Evolutionary conservation across 345 rosid species (phyloP), one percentile per base, ranked within the genome.

Genomic region (Brassica cretica): DNA sequence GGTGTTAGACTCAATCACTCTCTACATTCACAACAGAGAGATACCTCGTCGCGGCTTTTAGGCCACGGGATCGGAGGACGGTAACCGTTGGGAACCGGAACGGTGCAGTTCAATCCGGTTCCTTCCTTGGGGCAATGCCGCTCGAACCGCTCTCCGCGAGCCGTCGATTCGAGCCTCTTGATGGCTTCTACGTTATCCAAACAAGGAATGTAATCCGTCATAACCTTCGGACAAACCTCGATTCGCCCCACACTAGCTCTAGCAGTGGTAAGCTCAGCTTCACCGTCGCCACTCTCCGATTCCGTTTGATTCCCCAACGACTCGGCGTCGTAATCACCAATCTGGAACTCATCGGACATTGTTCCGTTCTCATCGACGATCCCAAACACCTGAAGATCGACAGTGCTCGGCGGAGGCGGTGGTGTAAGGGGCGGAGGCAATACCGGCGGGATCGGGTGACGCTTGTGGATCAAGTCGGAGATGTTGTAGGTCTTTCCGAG

Each of bases 1-100:
- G 32, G 0, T 29, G 32, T 29, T 18, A 8, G 44, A 39, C 0
- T 39, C 37, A 46, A 46, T 16, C 24, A 53, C 24, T 53, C 60
- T 18, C 8, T 55, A 55, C 66, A 12, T 63, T 63, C 66, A 2
- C 66, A 53, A 7, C 1, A 58, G 49, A 59, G 63, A 68, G 3
- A 72, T 74, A 94, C 98, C 98, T 95, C 96, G 60, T 90, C 91
- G 14, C 99, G 97, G 86, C 99, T 93, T 79, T 72, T 82, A 5
- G 99, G 99, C 99, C 99, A 95, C 0, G 94, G 92, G 66, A 95
- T 84, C 2, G 94, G 94, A 49, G 58, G 67, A 68, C 83, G 83
- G 80, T 95, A 95, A 8, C 94, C 93, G 68, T 82, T 83, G 0
- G 99, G 99, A 11, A 88, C 72, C 1, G 97, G 93, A 10, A 95